phyloP scores from a whole-genome alignment of 2,329 filamentous ascomycete genomes.

The Arthrobotrys conoides region DNA sequence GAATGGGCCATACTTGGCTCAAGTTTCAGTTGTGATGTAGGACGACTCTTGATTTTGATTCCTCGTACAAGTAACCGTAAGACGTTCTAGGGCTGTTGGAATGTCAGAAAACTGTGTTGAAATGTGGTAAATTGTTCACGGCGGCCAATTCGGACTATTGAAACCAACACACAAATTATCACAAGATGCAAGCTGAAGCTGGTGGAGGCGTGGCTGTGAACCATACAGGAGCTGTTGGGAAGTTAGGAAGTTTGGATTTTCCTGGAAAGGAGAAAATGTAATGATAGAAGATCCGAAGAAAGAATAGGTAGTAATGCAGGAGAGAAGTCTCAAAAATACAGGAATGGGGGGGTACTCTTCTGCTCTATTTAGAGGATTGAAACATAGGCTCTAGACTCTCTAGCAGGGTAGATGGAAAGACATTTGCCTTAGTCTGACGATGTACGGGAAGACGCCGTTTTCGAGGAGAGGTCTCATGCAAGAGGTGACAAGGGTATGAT shows the following conservation, averaged over 20 bases:
- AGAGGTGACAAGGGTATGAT: slow-evolving; percentile 46
- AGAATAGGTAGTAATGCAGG: slow-evolving; percentile 34
- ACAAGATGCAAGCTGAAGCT: slow-evolving; percentile 18
- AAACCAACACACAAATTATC: slow-evolving; percentile 58
- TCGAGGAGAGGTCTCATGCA: slow-evolving; percentile 46
- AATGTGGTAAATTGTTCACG: slow-evolving; percentile 47
- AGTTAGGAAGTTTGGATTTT: slow-evolving; percentile 12
- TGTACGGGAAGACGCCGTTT: slow-evolving; percentile 55
- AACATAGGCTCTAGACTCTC: slow-evolving; percentile 11
- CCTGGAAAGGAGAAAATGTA: background rate
- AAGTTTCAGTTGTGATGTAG: slow-evolving; percentile 17
- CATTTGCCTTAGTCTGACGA: slow-evolving; percentile 27
- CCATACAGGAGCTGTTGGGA: slow-evolving; percentile 1
- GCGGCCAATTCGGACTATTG: background rate
- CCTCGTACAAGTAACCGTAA: too few relatives aligned
- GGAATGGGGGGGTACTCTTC: slow-evolving; percentile 29
- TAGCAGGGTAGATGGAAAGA: slow-evolving; percentile 26
- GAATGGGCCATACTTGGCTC: slow-evolving; percentile 35
- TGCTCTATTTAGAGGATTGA: slow-evolving; percentile 53
- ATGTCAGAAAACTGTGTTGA: slow-evolving; percentile 37
- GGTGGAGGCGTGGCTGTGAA: background rate
- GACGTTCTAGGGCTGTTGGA: background rate
- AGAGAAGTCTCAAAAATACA: slow-evolving; percentile 10
- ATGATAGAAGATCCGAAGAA: slow-evolving; percentile 14
- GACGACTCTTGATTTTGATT: background rate